phyloP scores from a whole-genome alignment of 176 grass and related monocot species.

The Aegilops sharonensis region DNA sequence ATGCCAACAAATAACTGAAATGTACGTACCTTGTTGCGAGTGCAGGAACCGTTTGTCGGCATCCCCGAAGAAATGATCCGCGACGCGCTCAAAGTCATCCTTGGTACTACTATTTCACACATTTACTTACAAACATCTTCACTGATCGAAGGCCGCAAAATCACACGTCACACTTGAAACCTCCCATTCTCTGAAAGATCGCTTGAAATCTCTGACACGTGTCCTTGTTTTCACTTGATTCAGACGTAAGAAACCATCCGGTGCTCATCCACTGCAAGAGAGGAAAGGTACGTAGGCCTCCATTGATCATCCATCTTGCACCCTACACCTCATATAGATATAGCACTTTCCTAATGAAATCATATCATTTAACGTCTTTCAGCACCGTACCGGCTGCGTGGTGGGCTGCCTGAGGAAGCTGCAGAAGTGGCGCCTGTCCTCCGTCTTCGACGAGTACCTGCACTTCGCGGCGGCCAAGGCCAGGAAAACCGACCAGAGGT shows the following conservation, averaged over 20 bases:
- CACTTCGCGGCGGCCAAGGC: constrained; percentile 86
- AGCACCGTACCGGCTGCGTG: constrained; percentile 91
- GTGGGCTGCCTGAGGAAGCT: constrained; percentile 85
- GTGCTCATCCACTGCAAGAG: constrained; percentile 93
- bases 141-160: not conserved
- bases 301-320: not conserved
- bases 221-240: not conserved
- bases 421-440: constrained; percentile 77
- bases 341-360: not conserved
- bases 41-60: constrained; percentile 62
- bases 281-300: constrained; percentile 60
- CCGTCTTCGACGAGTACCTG: constrained; percentile 82
- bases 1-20: constrained; percentile 9
- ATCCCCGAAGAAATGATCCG: constrained; percentile 78
- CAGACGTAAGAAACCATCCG: constrained; percentile 79
- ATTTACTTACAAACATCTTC: not conserved
- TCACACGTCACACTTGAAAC: not conserved
- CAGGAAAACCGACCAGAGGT: constrained; percentile 65
- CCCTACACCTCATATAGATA: not conserved
- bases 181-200: too few species aligned
- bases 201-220: too few species aligned
- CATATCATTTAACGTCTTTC: not conserved
- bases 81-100: constrained; percentile 80
- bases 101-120: constrained; percentile 43
- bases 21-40: not conserved